phyloP scores from a whole-genome alignment of 2,329 filamentous ascomycete species.

The Neoscytalidium dimidiatum region DNA sequence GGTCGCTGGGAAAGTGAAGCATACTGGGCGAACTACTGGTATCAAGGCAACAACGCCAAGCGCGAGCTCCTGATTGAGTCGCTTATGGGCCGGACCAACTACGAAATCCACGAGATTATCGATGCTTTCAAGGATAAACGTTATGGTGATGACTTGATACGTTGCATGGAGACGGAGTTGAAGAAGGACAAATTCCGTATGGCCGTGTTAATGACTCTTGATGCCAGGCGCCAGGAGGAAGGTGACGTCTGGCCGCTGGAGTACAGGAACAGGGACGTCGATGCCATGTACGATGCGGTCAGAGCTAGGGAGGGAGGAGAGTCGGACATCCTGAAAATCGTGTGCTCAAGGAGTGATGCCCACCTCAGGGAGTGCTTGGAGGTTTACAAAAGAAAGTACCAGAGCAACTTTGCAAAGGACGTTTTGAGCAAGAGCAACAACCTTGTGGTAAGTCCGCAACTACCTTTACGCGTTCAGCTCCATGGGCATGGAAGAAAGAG shows the following conservation, averaged over 20 bases:
- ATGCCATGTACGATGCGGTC: slow-evolving; percentile 69
- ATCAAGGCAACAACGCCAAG: slow-evolving; percentile 81
- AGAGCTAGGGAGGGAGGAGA: slow-evolving; percentile 78
- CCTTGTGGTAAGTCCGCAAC: slow-evolving; percentile 71
- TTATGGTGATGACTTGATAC: slow-evolving; percentile 76
- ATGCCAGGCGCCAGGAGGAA: slow-evolving; percentile 83
- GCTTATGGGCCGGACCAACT: slow-evolving; percentile 85
- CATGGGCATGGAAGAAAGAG: background rate
- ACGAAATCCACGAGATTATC: slow-evolving; percentile 86
- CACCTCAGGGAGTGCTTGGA: slow-evolving; percentile 81
- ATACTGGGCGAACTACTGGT: slow-evolving; percentile 98
- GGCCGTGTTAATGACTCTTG: slow-evolving; percentile 79
- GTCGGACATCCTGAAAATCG: slow-evolving; percentile 81
- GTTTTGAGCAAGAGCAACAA: slow-evolving; percentile 88
- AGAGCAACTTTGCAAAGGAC: slow-evolving; percentile 82
- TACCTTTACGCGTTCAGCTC: background rate
- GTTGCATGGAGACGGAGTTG: slow-evolving; percentile 89
- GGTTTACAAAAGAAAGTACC: slow-evolving; percentile 72
- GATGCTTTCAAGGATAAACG: slow-evolving; percentile 88
- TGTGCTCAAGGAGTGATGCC: slow-evolving; percentile 75
- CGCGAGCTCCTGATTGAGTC: slow-evolving; percentile 90
- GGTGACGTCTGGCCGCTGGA: slow-evolving; percentile 63
- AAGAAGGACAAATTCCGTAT: slow-evolving; percentile 96
- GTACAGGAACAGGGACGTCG: slow-evolving; percentile 64
- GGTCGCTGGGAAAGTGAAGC: slow-evolving; percentile 91